Base-by-base conservation (phyloP, 2,329 filamentous ascomycete species). In the Colletotrichum liaoningense region DNA sequence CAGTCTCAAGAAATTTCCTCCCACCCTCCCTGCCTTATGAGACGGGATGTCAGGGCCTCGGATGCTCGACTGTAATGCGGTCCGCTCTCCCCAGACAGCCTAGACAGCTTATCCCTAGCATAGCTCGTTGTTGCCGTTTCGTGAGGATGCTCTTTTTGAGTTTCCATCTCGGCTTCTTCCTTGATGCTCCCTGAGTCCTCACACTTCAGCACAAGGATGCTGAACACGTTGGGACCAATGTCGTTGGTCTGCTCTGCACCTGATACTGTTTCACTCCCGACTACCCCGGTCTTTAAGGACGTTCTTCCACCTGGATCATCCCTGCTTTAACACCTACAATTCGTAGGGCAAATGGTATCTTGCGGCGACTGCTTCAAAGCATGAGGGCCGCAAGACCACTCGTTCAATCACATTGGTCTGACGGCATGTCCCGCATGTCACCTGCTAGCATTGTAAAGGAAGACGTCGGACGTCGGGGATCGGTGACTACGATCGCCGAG, bases 11-110 rank as follows among this genome's bases (percentile, higher is more conserved):
- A 56, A 59, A 42, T 42, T 38, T 35, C 59, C 46, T 64, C 33
- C 58, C 26, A 16, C 26, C 54, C 26, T 56, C 22, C 42, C 28
- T 69, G 38, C 69, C 69, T 69, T 60, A 58, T 54, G 24, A 69
- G 70, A 69, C 66, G 70, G 70, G 66, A 72, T 69, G 66, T 72
- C 69, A 69, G 66, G 69, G 69, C 33, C 69, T 72, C 69, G 59
- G 66, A 72, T 60, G 69, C 66, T 60, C 24, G 54, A 22, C 52
- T 57, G 46, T 33, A 28, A 69, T 69, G 66, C 70, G 42, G 42
- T 55, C 59, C 35, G 49, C 69, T 11, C 33, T 49, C 49, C 49
- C 35, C 46, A 49, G 64, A 35, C 63, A 49, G 30, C 14, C 54
- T 33, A 35, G 33, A 35, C 33, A 35, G 33, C 33, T 35, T 35